A percentile compares a stretch with the other conserved stretches of the same genome.
Conservation (phyloP, 345 rosid species). For the Salix dunnii region DNA sequence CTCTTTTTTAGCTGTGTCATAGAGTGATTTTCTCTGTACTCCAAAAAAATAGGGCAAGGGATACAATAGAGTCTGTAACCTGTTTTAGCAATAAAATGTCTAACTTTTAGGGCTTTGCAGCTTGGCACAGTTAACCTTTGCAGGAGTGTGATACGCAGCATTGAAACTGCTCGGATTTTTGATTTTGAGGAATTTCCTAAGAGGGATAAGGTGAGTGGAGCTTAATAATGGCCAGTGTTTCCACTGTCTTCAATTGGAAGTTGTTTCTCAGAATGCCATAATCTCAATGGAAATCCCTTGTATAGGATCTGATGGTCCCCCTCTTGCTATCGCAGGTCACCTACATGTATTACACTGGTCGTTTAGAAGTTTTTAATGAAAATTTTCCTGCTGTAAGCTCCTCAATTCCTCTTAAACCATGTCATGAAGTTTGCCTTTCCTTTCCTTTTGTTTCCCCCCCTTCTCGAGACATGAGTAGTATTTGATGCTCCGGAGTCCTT, state of each 20-base stretch:
- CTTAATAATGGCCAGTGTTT: background rate
- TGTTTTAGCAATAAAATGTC: background rate
- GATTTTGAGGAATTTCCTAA: constrained; percentile 95
- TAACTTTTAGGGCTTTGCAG: constrained; percentile 39
- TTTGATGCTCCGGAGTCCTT: background rate
- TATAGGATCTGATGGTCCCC: constrained; percentile 6
- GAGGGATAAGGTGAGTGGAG: constrained; percentile 66
- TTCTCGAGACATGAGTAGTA: background rate
- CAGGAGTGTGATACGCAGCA: constrained; percentile 96
- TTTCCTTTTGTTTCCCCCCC: background rate
- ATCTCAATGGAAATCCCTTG: background rate
- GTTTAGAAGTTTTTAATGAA: constrained; percentile 97
- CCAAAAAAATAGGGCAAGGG: background rate
- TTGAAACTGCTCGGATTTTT: constrained; percentile 92
- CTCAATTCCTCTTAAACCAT: constrained; percentile 3
- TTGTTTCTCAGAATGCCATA: background rate
- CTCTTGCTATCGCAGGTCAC: constrained; percentile 59
- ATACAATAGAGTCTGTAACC: background rate
- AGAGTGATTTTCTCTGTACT: background rate
- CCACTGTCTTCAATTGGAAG: background rate
- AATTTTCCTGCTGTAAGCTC: constrained; percentile 83
- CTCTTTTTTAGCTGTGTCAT: background rate
- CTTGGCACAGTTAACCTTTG: constrained; percentile 98
- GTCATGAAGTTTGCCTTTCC: background rate
- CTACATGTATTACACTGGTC: constrained; percentile 97